Base-by-base conservation (phyloP, 768 basidiomycete genomes). In the Psilocybe cyanescens region DNA sequence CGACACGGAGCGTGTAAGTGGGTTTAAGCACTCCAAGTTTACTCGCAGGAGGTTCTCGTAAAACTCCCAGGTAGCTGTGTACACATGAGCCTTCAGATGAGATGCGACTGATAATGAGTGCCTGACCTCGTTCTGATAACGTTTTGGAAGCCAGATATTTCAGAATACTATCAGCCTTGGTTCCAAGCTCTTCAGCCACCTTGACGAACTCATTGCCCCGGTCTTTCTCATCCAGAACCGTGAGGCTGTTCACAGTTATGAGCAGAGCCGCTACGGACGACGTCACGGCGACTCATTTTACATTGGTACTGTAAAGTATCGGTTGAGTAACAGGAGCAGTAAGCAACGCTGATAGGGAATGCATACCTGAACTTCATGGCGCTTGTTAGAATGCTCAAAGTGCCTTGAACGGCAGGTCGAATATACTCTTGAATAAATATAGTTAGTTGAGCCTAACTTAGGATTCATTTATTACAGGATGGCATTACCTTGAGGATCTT, bases 391-490 rank as follows among this genome's bases (percentile, higher is more conserved):
- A 94, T 76, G 4, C 84, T 79, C 1, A 83, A 66, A 0, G 91
- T 93, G 1, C 92, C 92, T 1, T 84, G 75, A 3, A 93, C 82
- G 24, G 92, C 91, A 8, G 92, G 92, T n/a, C 3, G 11, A 44
- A 44, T 44, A 44, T 4, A 14, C 41, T 11, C 41, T 44, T 8
- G 2, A 8, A 12, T 12, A 16, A 44, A 14, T 6, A 5, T 14
- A 44, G 24, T 44, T n/a, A 44, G n/a, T 14, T 44, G n/a, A 14
- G 11, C 24, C 24, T 24, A 24, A 24, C 24, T 24, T 24, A 24
- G 24, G 24, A 24, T 24, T 24, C 24, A 24, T 24, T 24, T 24
- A 24, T 24, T 24, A 2, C 24, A 2, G 24, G 24, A 24, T 24
- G 24, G 24, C 24, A 24, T 24, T 60, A 72, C 74, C 72, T 63